Conservation (phyloP, 2,329 filamentous ascomycete genomes). For the Magnaporthales sp. region DNA sequence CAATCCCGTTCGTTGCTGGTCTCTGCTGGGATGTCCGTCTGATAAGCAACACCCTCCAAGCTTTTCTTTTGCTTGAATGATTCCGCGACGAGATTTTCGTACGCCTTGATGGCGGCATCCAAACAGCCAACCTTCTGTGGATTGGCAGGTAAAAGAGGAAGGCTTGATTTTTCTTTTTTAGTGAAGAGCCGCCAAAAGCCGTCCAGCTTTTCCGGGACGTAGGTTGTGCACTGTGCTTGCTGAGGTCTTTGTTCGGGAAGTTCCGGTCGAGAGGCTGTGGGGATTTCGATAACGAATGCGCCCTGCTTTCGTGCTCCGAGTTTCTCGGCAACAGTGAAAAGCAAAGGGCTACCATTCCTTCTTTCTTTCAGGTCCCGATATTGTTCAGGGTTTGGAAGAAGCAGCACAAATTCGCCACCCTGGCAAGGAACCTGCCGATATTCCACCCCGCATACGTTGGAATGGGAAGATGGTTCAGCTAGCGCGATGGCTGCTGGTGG, state of each 20-base stretch:
- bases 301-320: constrained; percentile 2
- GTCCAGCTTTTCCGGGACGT: neutral
- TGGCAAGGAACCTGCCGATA: no score
- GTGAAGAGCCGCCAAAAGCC: constrained; percentile 4
- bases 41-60: constrained; percentile 2
- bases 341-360: neutral
- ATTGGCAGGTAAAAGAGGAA: neutral
- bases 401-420: constrained; percentile 15
- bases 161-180: neutral
- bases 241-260: neutral
- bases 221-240: neutral
- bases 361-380: constrained; percentile 2
- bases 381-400: constrained; percentile 2
- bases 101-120: neutral
- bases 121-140: neutral
- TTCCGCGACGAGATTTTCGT: neutral
- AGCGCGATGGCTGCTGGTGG: no score
- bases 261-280: constrained; percentile 1
- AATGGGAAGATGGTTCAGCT: no score
- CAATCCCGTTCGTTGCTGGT: neutral
- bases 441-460: no score
- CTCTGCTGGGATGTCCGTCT: constrained; percentile 5
- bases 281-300: constrained; percentile 2
- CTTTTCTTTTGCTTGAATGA: neutral
- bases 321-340: constrained; percentile 2